Base-by-base conservation (phyloP, 2,329 filamentous ascomycete genomes). In the Trichoderma lentiforme region DNA sequence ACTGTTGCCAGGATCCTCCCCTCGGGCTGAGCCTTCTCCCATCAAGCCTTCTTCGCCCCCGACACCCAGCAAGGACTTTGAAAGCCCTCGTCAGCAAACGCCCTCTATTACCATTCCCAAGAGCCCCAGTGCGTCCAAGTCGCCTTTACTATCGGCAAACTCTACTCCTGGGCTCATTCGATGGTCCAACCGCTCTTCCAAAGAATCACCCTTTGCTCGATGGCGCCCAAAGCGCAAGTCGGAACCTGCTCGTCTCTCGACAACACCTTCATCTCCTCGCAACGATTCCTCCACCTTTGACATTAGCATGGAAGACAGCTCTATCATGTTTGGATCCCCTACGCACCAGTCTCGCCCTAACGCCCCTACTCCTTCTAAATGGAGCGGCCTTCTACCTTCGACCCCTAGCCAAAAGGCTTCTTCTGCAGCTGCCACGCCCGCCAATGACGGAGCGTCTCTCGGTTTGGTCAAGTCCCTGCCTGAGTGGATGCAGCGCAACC, bases 301-400 rank as follows among this genome's bases (percentile, higher is more conserved):
- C 15, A 3, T 30, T 18, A 14, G 39, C 3, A 28, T 61, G 26
- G 43, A 15, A 14, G n/a, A 67, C 8, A 39, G 9, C 30, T 53
- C 57, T n/a, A 28, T 62, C 4, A 21, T 43, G 57, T 39, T 66
- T 6, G 73, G 70, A 32, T 78, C 77, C 1, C 78, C 78, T 3
- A 36, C 71, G 12, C 77, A 74, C 58, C 73, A 71, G 8, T 43
- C 72, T 34, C 77, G 78, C 32, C 78, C 78, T 11, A 64, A 75
- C n/a, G 78, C 76, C n/a, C 79, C 78, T 15, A 80, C 79, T 11
- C 79, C 79, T 4, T 77, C 76, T 18, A 76, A 74, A 32, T 79
- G 77, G 77, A 73, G 75, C 53, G 74, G 73, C 36, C 39, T 14
- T 7, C 75, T 76, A 26, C 75, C 77, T 11, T 64, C 75, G 15